Evolutionary conservation across 495 filamentous ascomycete genomes (phyloP).

Genomic region (Parmelia sp.): DNA sequence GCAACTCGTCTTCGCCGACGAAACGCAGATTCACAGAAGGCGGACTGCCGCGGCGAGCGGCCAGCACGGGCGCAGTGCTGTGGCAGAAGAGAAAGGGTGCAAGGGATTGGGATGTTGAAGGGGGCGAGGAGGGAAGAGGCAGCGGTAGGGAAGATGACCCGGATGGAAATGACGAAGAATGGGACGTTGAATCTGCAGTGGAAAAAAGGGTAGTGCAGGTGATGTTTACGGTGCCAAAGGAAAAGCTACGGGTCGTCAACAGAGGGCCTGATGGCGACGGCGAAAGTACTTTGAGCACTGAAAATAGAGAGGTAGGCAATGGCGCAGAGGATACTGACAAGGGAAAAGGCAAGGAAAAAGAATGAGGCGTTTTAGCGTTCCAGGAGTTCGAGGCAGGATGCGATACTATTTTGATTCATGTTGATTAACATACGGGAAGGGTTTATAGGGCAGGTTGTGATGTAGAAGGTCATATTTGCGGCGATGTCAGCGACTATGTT

Average conservation of each 20-base stretch:
- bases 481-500: conserved; percentile 11
- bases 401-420: not conserved
- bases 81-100: conserved; percentile 56
- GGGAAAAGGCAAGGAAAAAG: conserved; percentile 25
- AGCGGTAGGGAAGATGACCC: conserved; percentile 12
- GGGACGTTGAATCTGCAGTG: conserved; percentile 83
- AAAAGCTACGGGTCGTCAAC: conserved; percentile 82
- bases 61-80: conserved; percentile 52
- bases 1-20: conserved; percentile 25
- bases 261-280: conserved; percentile 45
- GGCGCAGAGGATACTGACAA: conserved; percentile 25
- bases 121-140: conserved; percentile 26
- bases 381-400: not conserved
- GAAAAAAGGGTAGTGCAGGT: conserved; percentile 79
- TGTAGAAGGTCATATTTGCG: not conserved
- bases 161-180: conserved; percentile 59
- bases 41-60: conserved; percentile 45
- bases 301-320: conserved; percentile 18
- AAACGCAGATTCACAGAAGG: conserved; percentile 13
- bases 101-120: conserved; percentile 47
- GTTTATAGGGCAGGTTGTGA: not conserved
- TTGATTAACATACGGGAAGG: conserved; percentile 6
- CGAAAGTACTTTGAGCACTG: conserved; percentile 37
- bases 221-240: conserved; percentile 87
- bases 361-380: not conserved